Evolutionary conservation across 768 basidiomycete genomes (phyloP), one percentile per base, ranked within the genome.

Genomic region (Calocybe cyanea): DNA sequence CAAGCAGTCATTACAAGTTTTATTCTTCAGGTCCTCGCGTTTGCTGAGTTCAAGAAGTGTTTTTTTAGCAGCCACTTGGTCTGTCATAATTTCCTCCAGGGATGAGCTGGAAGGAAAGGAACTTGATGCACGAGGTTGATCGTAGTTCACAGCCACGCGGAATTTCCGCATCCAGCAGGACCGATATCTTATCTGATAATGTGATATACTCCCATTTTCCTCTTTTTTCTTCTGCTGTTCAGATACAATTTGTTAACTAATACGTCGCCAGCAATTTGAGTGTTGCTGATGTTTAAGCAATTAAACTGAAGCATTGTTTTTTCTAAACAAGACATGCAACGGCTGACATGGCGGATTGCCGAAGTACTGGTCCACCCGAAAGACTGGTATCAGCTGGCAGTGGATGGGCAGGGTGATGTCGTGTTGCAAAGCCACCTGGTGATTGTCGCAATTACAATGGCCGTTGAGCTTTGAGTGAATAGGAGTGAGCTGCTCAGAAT

Each of bases 1-100:
- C 8, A 69, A 64, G 57, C 92, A 96, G 61, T 95, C 92, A 11
- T 77, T 75, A 62, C 92, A 96, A 34, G 70, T 53, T 66, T 81
- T 85, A 70, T 96, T 94, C 24, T 72, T 71, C 50, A 87, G 71
- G 47, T 81, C 84, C 35, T 84, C 81, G 38, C 79, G 77, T 51
- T 78, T 83, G 60, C 81, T 75, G 58, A 95, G 83, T 24, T 85
- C 84, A 54, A 80, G 78, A 11, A 95, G 81, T 24, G 77, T 73
- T 52, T 82, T 83, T 61, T 81, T 87, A 20, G 83, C 81, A 33
- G 77, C 72, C 7, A 64, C 64, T 63, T 90, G 87, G 61, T 88
- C 82, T 31, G 68, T 56, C 75, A 76, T 76, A 38, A 46, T 53
- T 49, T 45, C 46, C 48, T 41, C 44, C 46, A 50, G 45, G 46